Base-by-base conservation (phyloP, 2,329 filamentous ascomycete species). In the Sarocladiaceae sp. region DNA sequence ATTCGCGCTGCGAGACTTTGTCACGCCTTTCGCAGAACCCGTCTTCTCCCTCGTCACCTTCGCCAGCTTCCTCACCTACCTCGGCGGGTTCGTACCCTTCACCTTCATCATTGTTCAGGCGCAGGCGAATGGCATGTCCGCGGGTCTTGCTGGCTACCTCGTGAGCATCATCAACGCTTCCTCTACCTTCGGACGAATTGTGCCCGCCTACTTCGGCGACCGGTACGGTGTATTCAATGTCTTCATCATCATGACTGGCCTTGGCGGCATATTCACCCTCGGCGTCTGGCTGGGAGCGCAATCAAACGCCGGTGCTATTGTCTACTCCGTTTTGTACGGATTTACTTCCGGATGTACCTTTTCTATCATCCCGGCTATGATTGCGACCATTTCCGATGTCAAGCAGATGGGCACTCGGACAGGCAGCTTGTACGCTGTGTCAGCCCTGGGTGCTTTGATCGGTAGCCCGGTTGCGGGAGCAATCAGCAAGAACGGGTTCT, bases 151-250 rank as follows among this genome's bases (percentile, higher is more conserved):
- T 12, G 80, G 82, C 59, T 82, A 81, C 51, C 67, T 83, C 29
- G 65, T 83, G 6, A 67, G 78, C 11, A 74, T 84, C 49, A 67
- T 82, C 52, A 83, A 83, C 54, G 70, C 71, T 1, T 76, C 76
- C 12, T 76, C 73, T 1, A 64, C 70, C 6, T 59, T 72, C 21
- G 76, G 77, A 3, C 70, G 76, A 33, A 69, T 78, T 47, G 50
- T 67, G 1, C 71, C 74, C 3, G 74, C 73, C 32, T 66, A 72
- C 51, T 53, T 78, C 15, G 37, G 37, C 21, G 37, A 41, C n/a
- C 9, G 15, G 24, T 41, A 41, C 23, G 37, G 37, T 16, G 67
- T 55, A 7, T 57, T 80, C 43, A 77, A 79, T 37, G 61, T 69
- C 3, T 47, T 63, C 18, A 41, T 52, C 7, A 3, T 55, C 13